phyloP scores from a whole-genome alignment of 2,329 filamentous ascomycete genomes.

The Aspergillus piperis region DNA sequence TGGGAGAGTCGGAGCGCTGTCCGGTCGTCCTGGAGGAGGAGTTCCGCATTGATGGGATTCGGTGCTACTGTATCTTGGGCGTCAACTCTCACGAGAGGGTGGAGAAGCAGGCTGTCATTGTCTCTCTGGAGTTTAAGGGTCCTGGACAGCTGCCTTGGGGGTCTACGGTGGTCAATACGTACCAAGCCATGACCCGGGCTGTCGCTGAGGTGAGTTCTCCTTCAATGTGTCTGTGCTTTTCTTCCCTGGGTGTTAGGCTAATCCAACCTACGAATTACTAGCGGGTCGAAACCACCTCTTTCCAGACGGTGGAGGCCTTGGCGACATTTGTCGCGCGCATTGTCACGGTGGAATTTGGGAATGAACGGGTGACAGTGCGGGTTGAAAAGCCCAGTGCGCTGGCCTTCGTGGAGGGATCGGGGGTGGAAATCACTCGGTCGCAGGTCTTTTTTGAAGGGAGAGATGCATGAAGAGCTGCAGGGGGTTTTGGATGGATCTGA shows the following conservation, averaged over 20 bases:
- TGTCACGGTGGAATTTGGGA: slow-evolving; percentile 47
- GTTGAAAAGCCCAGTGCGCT: slow-evolving; percentile 55
- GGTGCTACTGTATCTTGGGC: slow-evolving; percentile 51
- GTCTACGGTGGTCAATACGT: slow-evolving; percentile 37
- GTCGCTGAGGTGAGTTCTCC: slow-evolving; percentile 39
- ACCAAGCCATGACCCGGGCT: slow-evolving; percentile 42
- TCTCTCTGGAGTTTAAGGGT: slow-evolving; percentile 41
- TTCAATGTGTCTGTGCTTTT: not conserved
- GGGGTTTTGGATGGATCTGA: not conserved
- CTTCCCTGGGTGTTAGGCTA: slow-evolving; percentile 15
- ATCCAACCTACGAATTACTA: slow-evolving; percentile 17
- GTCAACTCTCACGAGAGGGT: slow-evolving; percentile 56
- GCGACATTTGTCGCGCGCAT: slow-evolving; percentile 51
- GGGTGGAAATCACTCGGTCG: slow-evolving; percentile 52
- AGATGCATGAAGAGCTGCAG: not conserved
- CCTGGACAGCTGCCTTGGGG: slow-evolving; percentile 36
- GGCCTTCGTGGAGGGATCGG: slow-evolving; percentile 51
- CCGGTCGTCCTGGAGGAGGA: slow-evolving; percentile 39
- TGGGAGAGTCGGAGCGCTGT: slow-evolving; percentile 28
- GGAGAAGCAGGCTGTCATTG: slow-evolving; percentile 52
- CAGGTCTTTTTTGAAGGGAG: slow-evolving; percentile 45
- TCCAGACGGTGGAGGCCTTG: slow-evolving; percentile 54
- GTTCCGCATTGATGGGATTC: slow-evolving; percentile 46
- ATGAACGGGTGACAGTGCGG: slow-evolving; percentile 49
- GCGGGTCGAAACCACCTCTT: slow-evolving; percentile 50